phyloP scores from a whole-genome alignment of 2,329 filamentous ascomycete species.

The Mycosphaerelloides madeirae region DNA sequence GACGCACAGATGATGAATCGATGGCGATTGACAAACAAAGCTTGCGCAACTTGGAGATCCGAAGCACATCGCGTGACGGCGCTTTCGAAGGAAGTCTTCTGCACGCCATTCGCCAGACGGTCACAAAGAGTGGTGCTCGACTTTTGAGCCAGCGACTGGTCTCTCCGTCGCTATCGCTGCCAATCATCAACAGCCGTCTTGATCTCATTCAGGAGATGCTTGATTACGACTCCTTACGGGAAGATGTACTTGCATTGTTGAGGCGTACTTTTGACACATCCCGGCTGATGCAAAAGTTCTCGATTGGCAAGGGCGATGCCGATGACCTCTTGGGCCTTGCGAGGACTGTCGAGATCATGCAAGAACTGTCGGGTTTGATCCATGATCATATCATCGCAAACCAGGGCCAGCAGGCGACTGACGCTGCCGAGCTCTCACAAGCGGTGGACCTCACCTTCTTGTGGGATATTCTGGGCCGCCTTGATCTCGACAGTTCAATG shows the following conservation, averaged over 20 bases:
- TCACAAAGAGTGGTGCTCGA: constrained; percentile 84
- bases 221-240: constrained; percentile 60
- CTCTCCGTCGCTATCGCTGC: constrained; percentile 80
- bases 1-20: constrained; percentile 67
- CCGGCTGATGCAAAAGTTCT: constrained; percentile 88
- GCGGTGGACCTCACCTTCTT: constrained; percentile 22
- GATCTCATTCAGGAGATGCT: constrained; percentile 77
- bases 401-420: constrained; percentile 24
- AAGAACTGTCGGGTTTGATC: constrained; percentile 55
- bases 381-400: constrained; percentile 29
- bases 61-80: constrained; percentile 77
- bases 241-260: constrained; percentile 64
- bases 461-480: constrained; percentile 45
- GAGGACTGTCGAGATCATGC: constrained; percentile 71
- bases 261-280: constrained; percentile 78
- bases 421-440: constrained; percentile 29
- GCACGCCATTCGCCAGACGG: constrained; percentile 82
- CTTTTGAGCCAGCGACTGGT: constrained; percentile 79
- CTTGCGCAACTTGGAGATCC: constrained; percentile 81
- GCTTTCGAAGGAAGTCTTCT: constrained; percentile 76
- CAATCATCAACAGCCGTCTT: constrained; percentile 71
- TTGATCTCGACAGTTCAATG: constrained; percentile 62
- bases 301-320: constrained; percentile 82
- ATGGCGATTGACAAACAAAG: constrained; percentile 93
- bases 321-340: constrained; percentile 84